Percentiles rank a stretch among this genome's conserved stretches.
Evolutionary conservation across 495 filamentous ascomycete species (phyloP).

Genomic region (Xanthoparmelia taractica): DNA sequence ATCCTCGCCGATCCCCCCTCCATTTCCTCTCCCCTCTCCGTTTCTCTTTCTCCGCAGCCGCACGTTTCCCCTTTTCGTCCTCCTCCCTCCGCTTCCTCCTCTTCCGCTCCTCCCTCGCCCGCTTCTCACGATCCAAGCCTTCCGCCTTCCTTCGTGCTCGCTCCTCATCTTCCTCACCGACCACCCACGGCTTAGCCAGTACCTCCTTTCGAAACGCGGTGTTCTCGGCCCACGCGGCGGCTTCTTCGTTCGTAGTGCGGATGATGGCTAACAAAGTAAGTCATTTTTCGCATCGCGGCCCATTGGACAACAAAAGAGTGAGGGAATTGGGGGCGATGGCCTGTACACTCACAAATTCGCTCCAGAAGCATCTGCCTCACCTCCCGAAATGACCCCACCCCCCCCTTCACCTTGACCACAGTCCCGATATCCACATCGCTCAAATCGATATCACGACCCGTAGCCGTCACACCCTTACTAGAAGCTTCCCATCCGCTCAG

Average conservation of each 20-base stretch:
- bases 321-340: no score
- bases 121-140: constrained; percentile 35
- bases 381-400: constrained; percentile 53
- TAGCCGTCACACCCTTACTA: constrained; percentile 26
- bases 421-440: constrained; percentile 53
- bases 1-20: background rate
- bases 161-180: constrained; percentile 48
- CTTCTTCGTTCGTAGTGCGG: constrained; percentile 64
- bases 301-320: no score
- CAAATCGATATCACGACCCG: constrained; percentile 35
- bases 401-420: constrained; percentile 72
- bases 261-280: constrained; percentile 31
- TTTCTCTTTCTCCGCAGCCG: background rate
- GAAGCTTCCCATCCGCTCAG: background rate
- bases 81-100: constrained; percentile 28
- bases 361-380: constrained; percentile 61
- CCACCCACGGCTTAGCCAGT: constrained; percentile 60
- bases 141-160: constrained; percentile 46
- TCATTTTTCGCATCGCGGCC: background rate
- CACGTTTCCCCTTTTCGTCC: background rate
- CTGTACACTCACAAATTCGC: constrained; percentile 39
- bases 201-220: constrained; percentile 54
- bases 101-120: constrained; percentile 35
- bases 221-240: constrained; percentile 64
- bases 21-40: background rate